A percentile compares a stretch with the other conserved stretches of the same genome.
Evolutionary conservation across 805 yeast species (phyloP).

Genomic region (Saturnispora bothae): DNA sequence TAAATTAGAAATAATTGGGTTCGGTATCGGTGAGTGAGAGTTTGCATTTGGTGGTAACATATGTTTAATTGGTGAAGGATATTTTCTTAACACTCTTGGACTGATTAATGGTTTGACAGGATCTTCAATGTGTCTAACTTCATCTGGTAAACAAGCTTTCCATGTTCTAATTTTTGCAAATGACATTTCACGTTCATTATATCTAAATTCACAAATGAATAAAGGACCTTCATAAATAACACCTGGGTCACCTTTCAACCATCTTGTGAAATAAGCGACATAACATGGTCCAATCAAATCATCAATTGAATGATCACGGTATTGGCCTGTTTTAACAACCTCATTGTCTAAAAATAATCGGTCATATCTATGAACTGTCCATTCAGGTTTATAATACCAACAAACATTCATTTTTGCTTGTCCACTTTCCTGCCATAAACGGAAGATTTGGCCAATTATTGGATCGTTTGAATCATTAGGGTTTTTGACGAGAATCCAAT

Average conservation of each 20-base stretch:
- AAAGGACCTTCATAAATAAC: slow-evolving; percentile 71
- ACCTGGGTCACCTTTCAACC: slow-evolving; percentile 89
- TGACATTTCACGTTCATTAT: slow-evolving; percentile 79
- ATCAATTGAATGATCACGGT: slow-evolving; percentile 82
- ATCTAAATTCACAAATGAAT: slow-evolving; percentile 90
- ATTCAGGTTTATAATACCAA: slow-evolving; percentile 97
- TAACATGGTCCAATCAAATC: slow-evolving; percentile 91
- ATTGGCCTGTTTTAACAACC: slow-evolving; percentile 94
- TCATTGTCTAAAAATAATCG: slow-evolving; percentile 86
- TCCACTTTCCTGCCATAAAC: slow-evolving; percentile 86
- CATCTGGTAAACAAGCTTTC: slow-evolving; percentile 98
- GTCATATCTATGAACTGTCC: slow-evolving; percentile 90
- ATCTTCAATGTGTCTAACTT: slow-evolving; percentile 78
- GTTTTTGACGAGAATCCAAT: slow-evolving; percentile 84
- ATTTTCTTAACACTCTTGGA: slow-evolving; percentile 59
- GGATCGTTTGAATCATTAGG: slow-evolving; percentile 86
- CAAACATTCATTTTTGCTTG: slow-evolving; percentile 86
- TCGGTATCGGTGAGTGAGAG: slow-evolving; percentile 66
- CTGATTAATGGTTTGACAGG: slow-evolving; percentile 58
- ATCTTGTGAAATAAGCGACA: slow-evolving; percentile 88
- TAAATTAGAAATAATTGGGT: slow-evolving; percentile 68
- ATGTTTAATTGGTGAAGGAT: slow-evolving; percentile 77
- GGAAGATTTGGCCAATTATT: slow-evolving; percentile 85
- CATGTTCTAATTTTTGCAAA: slow-evolving; percentile 95
- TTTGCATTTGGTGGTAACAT: slow-evolving; percentile 67